phyloP scores from a whole-genome alignment of 2,329 filamentous ascomycete genomes.

The Teratosphaeria gauchensis region DNA sequence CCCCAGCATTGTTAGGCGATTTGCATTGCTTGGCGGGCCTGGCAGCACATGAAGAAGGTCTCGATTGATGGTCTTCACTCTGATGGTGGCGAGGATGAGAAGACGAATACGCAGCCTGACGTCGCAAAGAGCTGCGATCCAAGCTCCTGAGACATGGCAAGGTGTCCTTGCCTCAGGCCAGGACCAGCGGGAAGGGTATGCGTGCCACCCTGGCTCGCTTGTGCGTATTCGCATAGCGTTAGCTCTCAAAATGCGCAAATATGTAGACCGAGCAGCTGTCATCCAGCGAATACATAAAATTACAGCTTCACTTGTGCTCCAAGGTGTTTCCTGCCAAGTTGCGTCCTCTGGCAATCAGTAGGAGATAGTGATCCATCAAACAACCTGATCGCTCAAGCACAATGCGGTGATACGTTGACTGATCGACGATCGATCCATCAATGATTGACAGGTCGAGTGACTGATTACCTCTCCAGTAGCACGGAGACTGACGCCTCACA shows the following conservation, averaged over 20 bases:
- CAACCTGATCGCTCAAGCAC: no score
- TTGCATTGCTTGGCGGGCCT: conserved; percentile 85
- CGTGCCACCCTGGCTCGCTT: not conserved
- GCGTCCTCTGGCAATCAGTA: no score
- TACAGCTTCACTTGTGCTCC: no score
- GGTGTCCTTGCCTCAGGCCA: not conserved
- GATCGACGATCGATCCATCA: not conserved
- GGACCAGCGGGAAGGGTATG: not conserved
- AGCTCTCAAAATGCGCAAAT: not conserved
- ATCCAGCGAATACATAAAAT: not conserved
- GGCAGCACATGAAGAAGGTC: conserved; percentile 55
- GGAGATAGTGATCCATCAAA: no score
- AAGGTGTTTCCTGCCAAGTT: no score
- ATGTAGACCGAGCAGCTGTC: not conserved
- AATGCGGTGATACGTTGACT: no score
- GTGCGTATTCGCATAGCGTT: not conserved
- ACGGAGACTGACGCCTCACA: not conserved
- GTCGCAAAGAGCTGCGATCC: no score
- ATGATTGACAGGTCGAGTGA: not conserved
- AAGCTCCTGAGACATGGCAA: not conserved
- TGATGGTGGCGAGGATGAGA: not conserved
- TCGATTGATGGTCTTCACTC: not conserved
- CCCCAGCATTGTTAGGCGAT: conserved; percentile 88
- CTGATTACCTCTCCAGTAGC: not conserved
- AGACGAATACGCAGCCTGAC: not conserved